Evolutionary conservation across 352 stramenopile species (phyloP).

Genomic region (Phytophthora crassamura): DNA sequence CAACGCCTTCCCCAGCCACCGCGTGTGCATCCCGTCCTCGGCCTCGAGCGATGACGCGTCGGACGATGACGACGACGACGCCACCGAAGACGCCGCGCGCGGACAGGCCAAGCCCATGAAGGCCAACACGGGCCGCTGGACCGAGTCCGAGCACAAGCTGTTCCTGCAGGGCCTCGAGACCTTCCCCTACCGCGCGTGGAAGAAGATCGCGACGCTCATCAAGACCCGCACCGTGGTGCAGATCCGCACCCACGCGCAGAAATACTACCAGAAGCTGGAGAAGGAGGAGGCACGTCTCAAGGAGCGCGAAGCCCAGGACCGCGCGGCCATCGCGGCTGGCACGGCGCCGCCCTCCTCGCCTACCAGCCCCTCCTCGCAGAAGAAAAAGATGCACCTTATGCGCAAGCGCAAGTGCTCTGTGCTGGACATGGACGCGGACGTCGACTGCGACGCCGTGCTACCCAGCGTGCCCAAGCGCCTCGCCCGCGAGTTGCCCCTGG

Average conservation of each 20-base stretch:
- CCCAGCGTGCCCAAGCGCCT: slow-evolving; percentile 74
- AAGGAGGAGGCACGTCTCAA: slow-evolving; percentile 85
- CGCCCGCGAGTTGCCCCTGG: slow-evolving; percentile 67
- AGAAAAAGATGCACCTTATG: slow-evolving; percentile 69
- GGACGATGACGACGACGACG: slow-evolving; percentile 45
- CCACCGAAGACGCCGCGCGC: slow-evolving; percentile 20
- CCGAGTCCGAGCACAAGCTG: slow-evolving; percentile 88
- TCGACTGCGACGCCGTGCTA: slow-evolving; percentile 38
- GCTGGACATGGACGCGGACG: slow-evolving; percentile 36
- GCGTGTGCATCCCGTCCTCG: slow-evolving; percentile 34
- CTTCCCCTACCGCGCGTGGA: slow-evolving; percentile 89
- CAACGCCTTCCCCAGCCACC: slow-evolving; percentile 32
- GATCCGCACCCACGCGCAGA: slow-evolving; percentile 90
- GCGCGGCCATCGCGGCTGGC: slow-evolving; percentile 22
- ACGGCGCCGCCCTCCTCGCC: slow-evolving; percentile 7
- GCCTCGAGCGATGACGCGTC: slow-evolving; percentile 38
- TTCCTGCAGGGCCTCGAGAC: slow-evolving; percentile 87
- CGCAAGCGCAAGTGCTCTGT: slow-evolving; percentile 76
- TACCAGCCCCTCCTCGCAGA: slow-evolving; percentile 33
- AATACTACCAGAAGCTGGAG: slow-evolving; percentile 92
- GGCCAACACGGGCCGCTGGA: slow-evolving; percentile 87
- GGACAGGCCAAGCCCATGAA: slow-evolving; percentile 46
- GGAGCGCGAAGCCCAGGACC: slow-evolving; percentile 65
- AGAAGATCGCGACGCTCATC: slow-evolving; percentile 95
- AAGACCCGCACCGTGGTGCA: slow-evolving; percentile 93